These are phyloP conservation scores for Margaritispora aquatica DNA, from an alignment of 495 filamentous ascomycete genomes.

Conservation along the genomic window DNA sequence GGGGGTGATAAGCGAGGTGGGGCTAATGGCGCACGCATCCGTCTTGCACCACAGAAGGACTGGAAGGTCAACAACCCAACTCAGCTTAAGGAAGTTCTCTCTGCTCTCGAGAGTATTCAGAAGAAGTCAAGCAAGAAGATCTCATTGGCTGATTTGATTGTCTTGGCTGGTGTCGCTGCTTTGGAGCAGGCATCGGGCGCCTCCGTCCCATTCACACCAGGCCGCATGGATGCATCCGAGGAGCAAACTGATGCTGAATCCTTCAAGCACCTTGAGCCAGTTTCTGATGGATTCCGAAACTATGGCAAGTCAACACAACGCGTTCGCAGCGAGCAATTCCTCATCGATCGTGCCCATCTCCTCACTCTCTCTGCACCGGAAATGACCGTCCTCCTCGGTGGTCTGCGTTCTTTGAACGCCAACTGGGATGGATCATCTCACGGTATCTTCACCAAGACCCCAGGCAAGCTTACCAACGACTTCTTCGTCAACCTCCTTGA, in stretches of 20 bases:
- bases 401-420: constrained; percentile 55
- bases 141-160: constrained; percentile 66
- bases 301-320: constrained; percentile 54
- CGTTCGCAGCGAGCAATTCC: constrained; percentile 55
- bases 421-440: constrained; percentile 59
- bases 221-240: constrained; percentile 43
- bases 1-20: constrained; percentile 71
- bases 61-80: constrained; percentile 65
- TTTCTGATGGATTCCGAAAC: constrained; percentile 67
- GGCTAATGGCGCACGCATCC: constrained; percentile 68
- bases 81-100: constrained; percentile 49
- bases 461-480: constrained; percentile 64
- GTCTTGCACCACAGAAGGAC: constrained; percentile 58
- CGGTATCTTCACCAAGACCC: constrained; percentile 57
- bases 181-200: constrained; percentile 60
- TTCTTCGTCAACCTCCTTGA: constrained; percentile 73
- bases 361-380: constrained; percentile 63
- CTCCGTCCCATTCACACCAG: constrained; percentile 40
- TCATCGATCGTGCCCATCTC: constrained; percentile 61
- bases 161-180: constrained; percentile 59
- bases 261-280: constrained; percentile 54
- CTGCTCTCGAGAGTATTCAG: constrained; percentile 54
- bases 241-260: constrained; percentile 61
- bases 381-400: constrained; percentile 59
- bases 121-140: constrained; percentile 61